Evolutionary conservation across 306 rosid genomes (phyloP), one percentile per base, ranked within the genome.

Genomic region (Acacia acuminata): DNA sequence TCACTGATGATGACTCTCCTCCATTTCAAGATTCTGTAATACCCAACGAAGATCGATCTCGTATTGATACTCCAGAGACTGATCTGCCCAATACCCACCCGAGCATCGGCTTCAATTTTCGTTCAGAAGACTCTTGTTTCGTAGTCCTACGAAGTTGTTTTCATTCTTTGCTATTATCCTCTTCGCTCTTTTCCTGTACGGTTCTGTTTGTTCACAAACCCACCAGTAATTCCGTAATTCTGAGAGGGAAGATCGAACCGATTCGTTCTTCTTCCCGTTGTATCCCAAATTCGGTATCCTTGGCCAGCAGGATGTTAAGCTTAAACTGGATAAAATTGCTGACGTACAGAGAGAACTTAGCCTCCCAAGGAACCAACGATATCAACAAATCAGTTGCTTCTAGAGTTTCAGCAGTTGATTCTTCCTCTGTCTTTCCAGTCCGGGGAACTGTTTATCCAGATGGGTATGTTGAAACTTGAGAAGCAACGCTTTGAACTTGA

Each of bases 401-500:
- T 24, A 38, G 56, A 45, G 88, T n/a, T 44, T 63, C 73, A 4
- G 79, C 83, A 22, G 85, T 77, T 77, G 91, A 80, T 44, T 80
- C 91, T 3, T 83, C 97, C 32, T 32, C 96, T 9, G 84, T 91
- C 79, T 86, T 93, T 10, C 97, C 96, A 12, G 84, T 93, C 67
- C 85, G 86, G 81, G 97, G 97, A 78, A 89, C 90, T 61, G 83
- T 93, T 63, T 84, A 74, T 86, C 97, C 97, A 73, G 95, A 93
- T 80, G 97, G 97, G 97, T 91, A 85, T 71, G 88, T 38, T 71
- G 7, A 71, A 80, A 75, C 38, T 15, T 60, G 4, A 63, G 82
- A 77, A 25, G 77, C 10, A 14, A 76, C 75, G 42, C 75, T 79
- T 77, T 40, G 22, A 14, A 38, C 58, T 45, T 83, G 61, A 20